Evolutionary conservation across 1,284 basidiomycete species (phyloP), one percentile per base, ranked within the genome.

Genomic region (Trametes polyzona): DNA sequence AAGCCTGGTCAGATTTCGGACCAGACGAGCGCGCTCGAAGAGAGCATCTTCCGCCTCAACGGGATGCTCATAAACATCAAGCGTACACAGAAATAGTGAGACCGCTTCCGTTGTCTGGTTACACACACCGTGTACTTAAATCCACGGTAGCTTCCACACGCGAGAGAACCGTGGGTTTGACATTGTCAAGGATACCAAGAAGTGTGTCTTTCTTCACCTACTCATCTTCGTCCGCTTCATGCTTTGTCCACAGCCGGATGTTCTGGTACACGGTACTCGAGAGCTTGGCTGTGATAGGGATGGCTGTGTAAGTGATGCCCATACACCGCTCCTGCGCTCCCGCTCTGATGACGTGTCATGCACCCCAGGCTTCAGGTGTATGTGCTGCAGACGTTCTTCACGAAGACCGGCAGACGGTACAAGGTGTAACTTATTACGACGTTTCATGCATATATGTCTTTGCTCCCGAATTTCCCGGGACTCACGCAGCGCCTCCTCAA

Each of bases 361-460:
- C 27, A 39, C 40, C 51, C n/a, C 68, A 95, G 93, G 12, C 74
- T 90, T 56, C 94, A 96, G 74, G 91, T 95, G 23, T 96, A 94
- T 72, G 80, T 95, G 46, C 82, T 96, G 33, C 93, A 95, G 74
- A 95, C 92, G 21, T 96, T 95, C 86, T 96, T 96, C 76, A 94
- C 91, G 32, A 87, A 89, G 71, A 93, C 92, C 6, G 92, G 91
- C 36, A 83, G 91, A 71, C 80, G 84, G 66, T 93, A 93, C 78
- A 92, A 92, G 76, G 90, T 93, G 65, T 93, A 84, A 67, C 39
- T 58, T 61, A 59, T 59, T 52, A 63, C 55, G 61, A 63, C 41
- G 51, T 27, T 54, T 56, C 47, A 56, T 40, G 56, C 49, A 63
- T 50, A 48, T 39, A 47, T 59, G 53, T 36, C 23, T 10, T 42